phyloP scores from a whole-genome alignment of 108 stramenopile genomes.

The Nitzschia inconspicua region DNA sequence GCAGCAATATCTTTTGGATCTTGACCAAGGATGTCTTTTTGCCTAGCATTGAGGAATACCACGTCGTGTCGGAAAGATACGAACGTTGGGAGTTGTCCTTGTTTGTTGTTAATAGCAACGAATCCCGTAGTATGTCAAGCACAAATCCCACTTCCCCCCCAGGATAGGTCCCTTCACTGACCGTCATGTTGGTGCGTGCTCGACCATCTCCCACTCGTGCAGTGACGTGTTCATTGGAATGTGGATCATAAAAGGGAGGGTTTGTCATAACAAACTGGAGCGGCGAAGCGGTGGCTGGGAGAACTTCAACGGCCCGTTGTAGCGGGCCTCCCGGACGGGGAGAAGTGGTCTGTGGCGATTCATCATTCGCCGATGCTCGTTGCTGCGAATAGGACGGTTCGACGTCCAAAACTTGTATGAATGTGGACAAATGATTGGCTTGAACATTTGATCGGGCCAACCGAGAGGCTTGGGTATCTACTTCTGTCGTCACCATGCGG shows the following conservation, averaged over 20 bases:
- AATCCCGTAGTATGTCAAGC: slow-evolving; percentile 44
- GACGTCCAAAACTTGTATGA: slow-evolving; percentile 52
- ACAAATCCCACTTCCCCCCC: slow-evolving; percentile 55
- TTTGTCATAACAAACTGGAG: slow-evolving; percentile 84
- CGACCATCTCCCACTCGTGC: slow-evolving; percentile 65
- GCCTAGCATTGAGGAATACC: slow-evolving; percentile 86
- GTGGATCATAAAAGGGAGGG: slow-evolving; percentile 89
- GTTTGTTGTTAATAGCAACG: slow-evolving; percentile 15
- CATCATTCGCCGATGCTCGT: neutral
- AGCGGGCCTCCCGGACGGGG: slow-evolving; percentile 26
- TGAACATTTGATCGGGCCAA: slow-evolving; percentile 68
- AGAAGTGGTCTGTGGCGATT: slow-evolving; percentile 1
- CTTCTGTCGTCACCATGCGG: slow-evolving; percentile 78
- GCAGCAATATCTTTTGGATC: slow-evolving; percentile 44
- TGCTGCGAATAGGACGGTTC: slow-evolving; percentile 21
- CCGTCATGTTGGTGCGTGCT: slow-evolving; percentile 60
- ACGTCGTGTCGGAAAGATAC: slow-evolving; percentile 21
- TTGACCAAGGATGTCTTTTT: slow-evolving; percentile 54
- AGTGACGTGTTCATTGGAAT: slow-evolving; percentile 17
- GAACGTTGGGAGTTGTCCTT: too few relatives aligned
- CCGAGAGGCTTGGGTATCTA: slow-evolving; percentile 73
- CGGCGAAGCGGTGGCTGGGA: neutral
- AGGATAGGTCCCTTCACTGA: slow-evolving; percentile 60
- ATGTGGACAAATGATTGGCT: slow-evolving; percentile 57
- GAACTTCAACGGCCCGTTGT: slow-evolving; percentile 2